These are phyloP conservation scores for Epithemia pelagica DNA, from an alignment of 108 stramenopile species.

Conservation along the genomic window DNA sequence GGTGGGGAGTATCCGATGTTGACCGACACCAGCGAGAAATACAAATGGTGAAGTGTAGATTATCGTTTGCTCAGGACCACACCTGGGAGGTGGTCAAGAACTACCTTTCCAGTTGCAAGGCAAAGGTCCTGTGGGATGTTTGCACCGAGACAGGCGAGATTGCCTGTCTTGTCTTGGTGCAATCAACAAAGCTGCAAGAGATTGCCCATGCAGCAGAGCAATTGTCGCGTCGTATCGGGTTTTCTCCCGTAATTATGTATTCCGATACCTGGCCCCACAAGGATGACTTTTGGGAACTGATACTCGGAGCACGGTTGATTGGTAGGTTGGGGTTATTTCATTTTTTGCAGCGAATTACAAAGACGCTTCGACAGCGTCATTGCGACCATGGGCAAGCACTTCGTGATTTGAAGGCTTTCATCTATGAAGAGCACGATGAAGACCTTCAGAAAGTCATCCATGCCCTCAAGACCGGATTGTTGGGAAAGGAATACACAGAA, in stretches of 20 bases:
- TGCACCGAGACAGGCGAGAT: background rate
- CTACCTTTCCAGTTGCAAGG: background rate
- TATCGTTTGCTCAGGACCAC: background rate
- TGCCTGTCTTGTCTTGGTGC: background rate
- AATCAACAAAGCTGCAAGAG: background rate
- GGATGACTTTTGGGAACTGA: background rate
- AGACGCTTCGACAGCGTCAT: background rate
- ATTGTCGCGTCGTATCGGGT: background rate
- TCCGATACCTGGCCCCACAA: background rate
- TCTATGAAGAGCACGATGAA: too few species aligned
- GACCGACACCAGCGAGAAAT: background rate
- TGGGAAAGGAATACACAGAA: too few species aligned
- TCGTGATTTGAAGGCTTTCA: too few species aligned
- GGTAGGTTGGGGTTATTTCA: background rate
- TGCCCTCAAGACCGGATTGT: too few species aligned
- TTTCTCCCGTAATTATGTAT: background rate
- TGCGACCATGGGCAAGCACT: too few species aligned
- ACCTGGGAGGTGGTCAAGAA: background rate
- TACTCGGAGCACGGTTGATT: background rate
- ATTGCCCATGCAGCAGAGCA: background rate
- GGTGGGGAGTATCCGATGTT: background rate
- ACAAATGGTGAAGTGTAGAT: background rate
- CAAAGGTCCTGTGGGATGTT: background rate
- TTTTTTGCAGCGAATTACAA: background rate
- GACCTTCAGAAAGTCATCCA: too few species aligned